These are phyloP conservation scores for Syzygium jambos DNA, from an alignment of 345 rosid species.

Conservation along the genomic window DNA sequence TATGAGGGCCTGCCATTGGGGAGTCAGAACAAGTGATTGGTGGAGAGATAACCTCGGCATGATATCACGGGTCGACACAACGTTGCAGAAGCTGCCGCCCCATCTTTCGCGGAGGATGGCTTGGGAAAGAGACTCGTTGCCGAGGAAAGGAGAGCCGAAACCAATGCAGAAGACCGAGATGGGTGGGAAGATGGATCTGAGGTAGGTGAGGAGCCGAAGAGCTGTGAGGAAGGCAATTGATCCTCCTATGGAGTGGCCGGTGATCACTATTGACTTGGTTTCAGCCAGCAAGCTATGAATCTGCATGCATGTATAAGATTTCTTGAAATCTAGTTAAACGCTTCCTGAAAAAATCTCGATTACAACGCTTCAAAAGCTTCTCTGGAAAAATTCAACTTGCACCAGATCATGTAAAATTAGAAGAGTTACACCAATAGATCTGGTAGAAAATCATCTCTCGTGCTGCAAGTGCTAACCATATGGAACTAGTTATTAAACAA, in stretches of 20 bases:
- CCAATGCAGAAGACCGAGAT: constrained; percentile 56
- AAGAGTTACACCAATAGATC: background rate
- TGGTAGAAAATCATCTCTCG: background rate
- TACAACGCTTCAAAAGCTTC: background rate
- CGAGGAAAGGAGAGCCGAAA: constrained; percentile 79
- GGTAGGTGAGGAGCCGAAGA: constrained; percentile 62
- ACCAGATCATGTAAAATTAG: background rate
- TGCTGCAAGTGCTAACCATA: background rate
- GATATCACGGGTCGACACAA: constrained; percentile 51
- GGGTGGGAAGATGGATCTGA: constrained; percentile 14
- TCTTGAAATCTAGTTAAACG: background rate
- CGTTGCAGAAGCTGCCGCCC: constrained; percentile 65
- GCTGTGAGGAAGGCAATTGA: constrained; percentile 58
- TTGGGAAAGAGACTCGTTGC: constrained; percentile 52
- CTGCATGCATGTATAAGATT: constrained; percentile 10
- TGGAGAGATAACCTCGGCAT: constrained; percentile 51
- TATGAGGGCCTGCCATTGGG: constrained; percentile 14
- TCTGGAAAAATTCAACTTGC: background rate
- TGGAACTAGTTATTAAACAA: rapidly evolving
- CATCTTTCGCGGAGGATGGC: constrained; percentile 52
- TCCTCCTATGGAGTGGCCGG: constrained; percentile 84
- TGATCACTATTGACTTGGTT: constrained; percentile 45
- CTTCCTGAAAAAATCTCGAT: background rate
- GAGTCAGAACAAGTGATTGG: constrained; percentile 8
- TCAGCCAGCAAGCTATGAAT: constrained; percentile 13